Percentiles rank a stretch among this genome's conserved stretches.
phyloP scores from a whole-genome alignment of 164 flowering plant species.

The Kalanchoe fedtschenkoi region DNA sequence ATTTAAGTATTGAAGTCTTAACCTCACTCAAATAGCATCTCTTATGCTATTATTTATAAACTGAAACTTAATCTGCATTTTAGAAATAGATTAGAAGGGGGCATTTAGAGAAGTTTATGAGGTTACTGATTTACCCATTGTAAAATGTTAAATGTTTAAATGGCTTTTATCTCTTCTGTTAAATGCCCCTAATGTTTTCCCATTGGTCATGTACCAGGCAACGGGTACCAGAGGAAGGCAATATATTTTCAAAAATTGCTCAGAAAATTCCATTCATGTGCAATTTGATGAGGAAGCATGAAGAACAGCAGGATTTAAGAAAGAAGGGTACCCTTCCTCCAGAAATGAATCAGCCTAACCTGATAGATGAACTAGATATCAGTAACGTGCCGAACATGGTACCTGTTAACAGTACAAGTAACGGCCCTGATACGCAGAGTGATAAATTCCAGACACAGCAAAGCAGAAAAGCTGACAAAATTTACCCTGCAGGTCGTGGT shows the following conservation, averaged over 20 bases:
- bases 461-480: slow-evolving; percentile 16
- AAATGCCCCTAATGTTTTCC: neutral
- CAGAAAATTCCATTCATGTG: slow-evolving; percentile 58
- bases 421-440: slow-evolving; percentile 16
- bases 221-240: slow-evolving; percentile 25
- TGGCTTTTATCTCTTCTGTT: neutral
- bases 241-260: slow-evolving; percentile 57
- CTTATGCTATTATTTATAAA: neutral
- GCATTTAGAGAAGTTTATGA: neutral
- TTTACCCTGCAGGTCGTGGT: slow-evolving; percentile 27
- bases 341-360: slow-evolving; percentile 11
- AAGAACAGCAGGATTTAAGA: slow-evolving; percentile 15
- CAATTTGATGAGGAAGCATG: slow-evolving; percentile 31
- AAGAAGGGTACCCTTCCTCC: slow-evolving; percentile 11
- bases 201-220: slow-evolving; percentile 23
- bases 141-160: neutral
- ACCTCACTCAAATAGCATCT: neutral
- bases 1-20: neutral
- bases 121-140: neutral
- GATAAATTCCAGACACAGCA: slow-evolving; percentile 17
- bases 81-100: neutral
- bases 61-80: neutral
- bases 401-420: slow-evolving; percentile 14
- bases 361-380: slow-evolving; percentile 11
- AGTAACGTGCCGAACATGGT: slow-evolving; percentile 13